phyloP scores from a whole-genome alignment of 306 rosid species.

The Inga leiocalycina region DNA sequence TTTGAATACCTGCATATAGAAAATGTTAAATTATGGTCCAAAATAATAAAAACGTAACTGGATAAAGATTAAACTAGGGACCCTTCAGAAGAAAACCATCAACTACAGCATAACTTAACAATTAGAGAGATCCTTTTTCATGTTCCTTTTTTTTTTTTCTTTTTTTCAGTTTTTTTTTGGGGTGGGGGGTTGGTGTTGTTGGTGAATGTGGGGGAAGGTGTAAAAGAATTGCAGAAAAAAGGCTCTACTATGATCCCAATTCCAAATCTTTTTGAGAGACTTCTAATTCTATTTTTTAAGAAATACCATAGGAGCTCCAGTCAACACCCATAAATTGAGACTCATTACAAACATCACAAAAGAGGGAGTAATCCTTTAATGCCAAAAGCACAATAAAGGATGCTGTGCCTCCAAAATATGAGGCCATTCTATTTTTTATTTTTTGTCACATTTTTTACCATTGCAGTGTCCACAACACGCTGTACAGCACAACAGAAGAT shows the following conservation, averaged over 20 bases:
- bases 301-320: neutral
- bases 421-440: neutral
- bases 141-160: no score
- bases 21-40: conserved; percentile 18
- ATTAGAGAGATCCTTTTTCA: neutral
- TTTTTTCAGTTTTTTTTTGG: no score
- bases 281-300: neutral
- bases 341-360: neutral
- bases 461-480: neutral
- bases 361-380: neutral
- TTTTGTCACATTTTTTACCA: no score
- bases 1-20: conserved; percentile 74
- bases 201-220: neutral
- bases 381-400: neutral
- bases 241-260: no score
- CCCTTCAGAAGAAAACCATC: conserved; percentile 8
- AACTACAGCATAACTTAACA: neutral
- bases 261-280: neutral
- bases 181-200: neutral
- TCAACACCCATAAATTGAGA: no score
- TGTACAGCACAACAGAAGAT: neutral
- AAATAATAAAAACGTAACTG: neutral
- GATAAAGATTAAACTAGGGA: neutral
- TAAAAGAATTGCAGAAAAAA: no score
- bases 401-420: neutral